These are phyloP conservation scores for Cordyceps cateniannulata DNA, from an alignment of 2,329 filamentous ascomycete genomes.

Conservation along the genomic window DNA sequence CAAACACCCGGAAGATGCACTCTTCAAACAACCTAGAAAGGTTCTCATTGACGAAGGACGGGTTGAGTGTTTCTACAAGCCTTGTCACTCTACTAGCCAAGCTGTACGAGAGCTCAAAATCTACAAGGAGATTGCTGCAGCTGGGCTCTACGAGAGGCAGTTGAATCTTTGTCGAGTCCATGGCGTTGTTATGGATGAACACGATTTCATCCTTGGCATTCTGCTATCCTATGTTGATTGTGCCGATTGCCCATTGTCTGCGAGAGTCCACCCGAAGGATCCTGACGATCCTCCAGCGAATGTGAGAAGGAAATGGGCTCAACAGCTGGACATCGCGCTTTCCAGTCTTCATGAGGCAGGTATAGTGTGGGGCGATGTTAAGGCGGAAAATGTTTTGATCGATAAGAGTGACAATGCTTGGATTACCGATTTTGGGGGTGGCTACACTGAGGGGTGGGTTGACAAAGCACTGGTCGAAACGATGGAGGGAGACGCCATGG, in stretches of 20 bases:
- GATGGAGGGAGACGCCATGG: not conserved
- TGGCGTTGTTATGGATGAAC: slow-evolving; percentile 17
- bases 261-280: not conserved
- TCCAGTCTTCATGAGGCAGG: slow-evolving; percentile 18
- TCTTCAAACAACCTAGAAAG: slow-evolving; percentile 17
- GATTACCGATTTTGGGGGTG: slow-evolving; percentile 26
- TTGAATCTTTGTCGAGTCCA: slow-evolving; percentile 17
- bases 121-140: slow-evolving; percentile 14
- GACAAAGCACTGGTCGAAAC: slow-evolving; percentile 8
- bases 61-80: slow-evolving; percentile 19
- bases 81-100: slow-evolving; percentile 12
- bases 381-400: slow-evolving; percentile 26
- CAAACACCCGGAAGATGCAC: slow-evolving; percentile 16
- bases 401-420: slow-evolving; percentile 23
- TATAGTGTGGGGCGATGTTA: slow-evolving; percentile 26
- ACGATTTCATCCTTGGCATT: slow-evolving; percentile 14
- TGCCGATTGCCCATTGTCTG: not conserved
- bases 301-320: slow-evolving; percentile 15
- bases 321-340: slow-evolving; percentile 14
- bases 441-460: slow-evolving; percentile 23
- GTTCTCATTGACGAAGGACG: slow-evolving; percentile 17
- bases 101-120: slow-evolving; percentile 15
- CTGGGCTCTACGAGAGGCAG: slow-evolving; percentile 10
- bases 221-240: slow-evolving; percentile 15
- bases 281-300: slow-evolving; percentile 10